Base-by-base conservation (phyloP, 2,329 filamentous ascomycete genomes). In the Coniella vitis region DNA sequence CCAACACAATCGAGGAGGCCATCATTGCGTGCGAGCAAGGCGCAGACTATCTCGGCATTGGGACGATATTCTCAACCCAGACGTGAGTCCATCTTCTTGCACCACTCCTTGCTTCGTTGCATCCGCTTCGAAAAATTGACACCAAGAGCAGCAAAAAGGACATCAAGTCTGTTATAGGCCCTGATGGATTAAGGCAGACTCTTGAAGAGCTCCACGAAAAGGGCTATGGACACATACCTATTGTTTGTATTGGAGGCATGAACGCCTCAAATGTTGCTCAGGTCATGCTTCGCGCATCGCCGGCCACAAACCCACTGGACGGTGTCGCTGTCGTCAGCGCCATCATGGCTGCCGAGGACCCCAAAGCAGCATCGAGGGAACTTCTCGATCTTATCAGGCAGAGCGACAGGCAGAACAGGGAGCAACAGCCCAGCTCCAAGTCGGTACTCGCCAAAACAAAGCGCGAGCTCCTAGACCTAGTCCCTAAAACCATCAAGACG, bases 41-140 rank as follows among this genome's bases (percentile, higher is more conserved):
- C n/a, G 90, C 90, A 22, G 83, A 93, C 65, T 97, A 97, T 65
- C 73, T 97, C 4, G 93, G 91, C 16, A 83, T 97, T 41, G 91
- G 93, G 21, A 93, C 91, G 1, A 81, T 96, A 55, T 96, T 86
- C 67, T 80, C 90, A 14, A 97, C 91, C 1, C 67, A 81, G 42
- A 95, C 90, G 78, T 87, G 69, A 65, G 74, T 68, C 22, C n/a
- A 12, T 9, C 4, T 3, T 32, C 20, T 16, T 3, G 12, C 4
- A 10, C 4, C 14, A 21, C 21, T 19, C 7, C 19, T 3, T 17
- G 1, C 7, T 14, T 12, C 2, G 8, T 13, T 12, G 45, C 25
- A 19, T 13, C 21, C 16, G 3, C 19, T 21, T 10, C 22, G 13
- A 21, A 20, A 41, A 16, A 16, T 21, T 41, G 13, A 41, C n/a